Conservation (phyloP, 331 rosid species). For the Pyracantha coccinea region DNA sequence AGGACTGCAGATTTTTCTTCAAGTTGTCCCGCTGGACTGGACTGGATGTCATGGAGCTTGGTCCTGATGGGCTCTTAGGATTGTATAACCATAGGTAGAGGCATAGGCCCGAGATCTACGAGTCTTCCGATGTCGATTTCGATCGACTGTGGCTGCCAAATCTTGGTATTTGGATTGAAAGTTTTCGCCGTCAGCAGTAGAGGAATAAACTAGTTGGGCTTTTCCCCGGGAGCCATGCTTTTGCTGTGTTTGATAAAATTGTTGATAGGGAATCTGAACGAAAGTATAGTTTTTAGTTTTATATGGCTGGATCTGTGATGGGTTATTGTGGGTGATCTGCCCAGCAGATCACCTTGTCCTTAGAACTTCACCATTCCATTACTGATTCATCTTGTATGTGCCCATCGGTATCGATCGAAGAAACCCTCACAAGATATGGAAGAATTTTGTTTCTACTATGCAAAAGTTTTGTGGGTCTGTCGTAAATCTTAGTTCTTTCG, state of each 20-base stretch:
- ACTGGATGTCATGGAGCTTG: neutral
- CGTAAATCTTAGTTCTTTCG: constrained; percentile 7
- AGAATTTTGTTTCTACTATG: constrained; percentile 1
- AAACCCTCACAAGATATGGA: neutral
- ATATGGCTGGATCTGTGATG: constrained; percentile 16
- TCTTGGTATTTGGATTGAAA: neutral
- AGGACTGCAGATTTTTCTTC: neutral
- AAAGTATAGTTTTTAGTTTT: constrained; percentile 3
- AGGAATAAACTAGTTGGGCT: neutral
- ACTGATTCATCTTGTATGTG: constrained; percentile 1
- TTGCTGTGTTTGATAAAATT: neutral
- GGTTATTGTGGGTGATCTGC: constrained; percentile 15
- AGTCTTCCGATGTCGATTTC: neutral
- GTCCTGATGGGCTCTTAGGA: constrained; percentile 3
- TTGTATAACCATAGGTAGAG: neutral
- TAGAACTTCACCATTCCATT: neutral
- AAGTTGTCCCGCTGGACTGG: neutral
- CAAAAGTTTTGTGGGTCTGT: neutral
- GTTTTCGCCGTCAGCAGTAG: neutral
- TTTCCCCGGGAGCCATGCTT: neutral
- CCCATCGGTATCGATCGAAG: constrained; percentile 5
- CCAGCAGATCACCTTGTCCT: neutral
- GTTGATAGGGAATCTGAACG: neutral
- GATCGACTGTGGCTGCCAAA: neutral
- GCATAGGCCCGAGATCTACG: neutral